Percentiles rank a stretch among this genome's conserved stretches.
Evolutionary conservation across 1,284 basidiomycete species (phyloP).

Genomic region (Ganoderma multipileum): DNA sequence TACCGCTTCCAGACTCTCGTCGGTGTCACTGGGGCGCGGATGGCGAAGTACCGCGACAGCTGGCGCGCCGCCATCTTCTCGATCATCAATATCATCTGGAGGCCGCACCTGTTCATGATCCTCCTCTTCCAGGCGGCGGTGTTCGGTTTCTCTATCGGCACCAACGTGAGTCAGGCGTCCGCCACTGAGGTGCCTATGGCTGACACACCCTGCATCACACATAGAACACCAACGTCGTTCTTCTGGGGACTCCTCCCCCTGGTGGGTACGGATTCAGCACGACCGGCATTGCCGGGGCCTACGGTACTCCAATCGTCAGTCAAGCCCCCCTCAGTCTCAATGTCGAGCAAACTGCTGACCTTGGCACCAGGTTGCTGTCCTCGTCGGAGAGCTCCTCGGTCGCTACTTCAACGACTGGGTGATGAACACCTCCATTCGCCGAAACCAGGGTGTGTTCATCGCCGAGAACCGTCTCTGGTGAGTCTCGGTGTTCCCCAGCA

Average conservation of each 20-base stretch:
- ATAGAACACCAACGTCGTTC: constrained; percentile 74
- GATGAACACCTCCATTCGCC: constrained; percentile 59
- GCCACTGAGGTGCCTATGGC: neutral
- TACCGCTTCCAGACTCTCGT: constrained; percentile 68
- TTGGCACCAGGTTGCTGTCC: constrained; percentile 56
- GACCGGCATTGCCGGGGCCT: constrained; percentile 60
- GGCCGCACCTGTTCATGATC: constrained; percentile 65
- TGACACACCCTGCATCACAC: constrained; percentile 32
- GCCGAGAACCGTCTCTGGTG: constrained; percentile 75
- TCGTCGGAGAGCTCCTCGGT: constrained; percentile 75
- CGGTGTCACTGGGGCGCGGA: constrained; percentile 68
- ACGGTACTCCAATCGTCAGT: constrained; percentile 70
- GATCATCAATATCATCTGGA: constrained; percentile 64
- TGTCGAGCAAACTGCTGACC: neutral
- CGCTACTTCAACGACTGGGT: constrained; percentile 75
- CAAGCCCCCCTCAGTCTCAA: neutral
- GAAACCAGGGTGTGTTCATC: constrained; percentile 74
- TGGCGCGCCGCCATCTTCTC: constrained; percentile 57
- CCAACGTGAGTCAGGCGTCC: constrained; percentile 58
- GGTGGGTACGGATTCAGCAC: constrained; percentile 64
- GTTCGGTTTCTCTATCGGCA: constrained; percentile 76
- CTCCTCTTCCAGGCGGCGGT: constrained; percentile 65
- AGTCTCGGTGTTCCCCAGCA: constrained; percentile 24
- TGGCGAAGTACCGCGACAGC: constrained; percentile 64
- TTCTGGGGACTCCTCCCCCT: constrained; percentile 64